Percentiles rank a stretch among this genome's conserved stretches.
These are phyloP conservation scores for Spinacia oleracea DNA, from an alignment of 179 eudicot genomes.

Conservation along the genomic window DNA sequence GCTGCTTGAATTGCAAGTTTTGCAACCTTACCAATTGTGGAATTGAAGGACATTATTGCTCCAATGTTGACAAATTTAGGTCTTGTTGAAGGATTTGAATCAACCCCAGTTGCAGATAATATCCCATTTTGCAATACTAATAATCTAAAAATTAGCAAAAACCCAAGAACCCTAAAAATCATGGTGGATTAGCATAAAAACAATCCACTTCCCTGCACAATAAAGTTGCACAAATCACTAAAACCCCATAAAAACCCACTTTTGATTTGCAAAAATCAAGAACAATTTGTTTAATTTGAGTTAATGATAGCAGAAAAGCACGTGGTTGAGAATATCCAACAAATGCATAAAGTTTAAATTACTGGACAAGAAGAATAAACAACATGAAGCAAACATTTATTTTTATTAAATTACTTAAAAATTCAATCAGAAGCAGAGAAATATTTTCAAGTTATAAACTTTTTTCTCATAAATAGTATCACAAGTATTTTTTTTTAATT, in stretches of 20 bases:
- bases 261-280: constrained; percentile 1
- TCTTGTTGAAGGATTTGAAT: constrained; percentile 35
- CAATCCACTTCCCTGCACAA: not conserved
- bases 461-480: not conserved
- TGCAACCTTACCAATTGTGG: constrained; percentile 54
- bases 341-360: not conserved
- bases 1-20: constrained; percentile 66
- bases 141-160: constrained; percentile 18
- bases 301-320: constrained; percentile 1
- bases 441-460: not conserved
- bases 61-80: constrained; percentile 57
- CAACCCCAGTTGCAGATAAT: constrained; percentile 22
- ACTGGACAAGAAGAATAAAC: not conserved
- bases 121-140: constrained; percentile 9
- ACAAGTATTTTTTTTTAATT: too few relatives aligned
- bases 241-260: constrained; percentile 18
- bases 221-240: not conserved
- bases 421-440: not conserved
- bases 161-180: constrained; percentile 14
- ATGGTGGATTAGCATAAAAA: constrained; percentile 8
- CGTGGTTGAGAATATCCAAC: not conserved
- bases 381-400: not conserved
- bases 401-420: not conserved
- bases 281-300: not conserved
- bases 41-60: constrained; percentile 40